These are phyloP conservation scores for Angophora floribunda DNA, from an alignment of 345 rosid genomes.

Conservation along the genomic window DNA sequence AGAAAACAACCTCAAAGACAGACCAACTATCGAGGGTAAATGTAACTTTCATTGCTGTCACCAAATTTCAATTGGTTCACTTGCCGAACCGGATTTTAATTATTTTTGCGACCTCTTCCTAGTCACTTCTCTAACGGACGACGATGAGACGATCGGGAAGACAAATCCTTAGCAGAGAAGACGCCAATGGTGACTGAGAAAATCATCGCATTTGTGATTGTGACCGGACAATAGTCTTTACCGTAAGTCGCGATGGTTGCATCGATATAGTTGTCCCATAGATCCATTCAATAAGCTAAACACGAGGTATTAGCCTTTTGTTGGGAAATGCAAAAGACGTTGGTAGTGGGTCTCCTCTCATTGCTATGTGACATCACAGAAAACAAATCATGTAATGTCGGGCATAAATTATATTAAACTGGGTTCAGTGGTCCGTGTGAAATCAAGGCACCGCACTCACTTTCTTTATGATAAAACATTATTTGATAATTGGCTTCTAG, in stretches of 20 bases:
- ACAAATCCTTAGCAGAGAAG: neutral
- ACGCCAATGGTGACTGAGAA: neutral
- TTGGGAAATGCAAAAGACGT: neutral
- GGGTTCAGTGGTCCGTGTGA: neutral
- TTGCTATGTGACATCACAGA: neutral
- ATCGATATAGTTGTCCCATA: neutral
- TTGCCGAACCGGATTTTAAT: neutral
- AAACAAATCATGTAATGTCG: neutral
- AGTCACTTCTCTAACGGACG: neutral
- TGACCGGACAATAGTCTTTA: neutral
- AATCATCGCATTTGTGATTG: neutral
- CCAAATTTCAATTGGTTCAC: neutral
- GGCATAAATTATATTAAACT: neutral
- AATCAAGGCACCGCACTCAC: neutral
- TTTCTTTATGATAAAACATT: neutral
- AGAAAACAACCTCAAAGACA: neutral
- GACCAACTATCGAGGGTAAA: neutral
- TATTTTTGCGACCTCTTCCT: neutral
- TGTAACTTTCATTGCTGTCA: neutral
- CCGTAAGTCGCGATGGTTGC: neutral
- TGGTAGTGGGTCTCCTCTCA: neutral
- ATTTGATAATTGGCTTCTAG: neutral
- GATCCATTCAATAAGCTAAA: neutral
- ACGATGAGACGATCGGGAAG: neutral
- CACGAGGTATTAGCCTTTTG: neutral